phyloP scores from a whole-genome alignment of 345 rosid species.

The Laguncularia racemosa region DNA sequence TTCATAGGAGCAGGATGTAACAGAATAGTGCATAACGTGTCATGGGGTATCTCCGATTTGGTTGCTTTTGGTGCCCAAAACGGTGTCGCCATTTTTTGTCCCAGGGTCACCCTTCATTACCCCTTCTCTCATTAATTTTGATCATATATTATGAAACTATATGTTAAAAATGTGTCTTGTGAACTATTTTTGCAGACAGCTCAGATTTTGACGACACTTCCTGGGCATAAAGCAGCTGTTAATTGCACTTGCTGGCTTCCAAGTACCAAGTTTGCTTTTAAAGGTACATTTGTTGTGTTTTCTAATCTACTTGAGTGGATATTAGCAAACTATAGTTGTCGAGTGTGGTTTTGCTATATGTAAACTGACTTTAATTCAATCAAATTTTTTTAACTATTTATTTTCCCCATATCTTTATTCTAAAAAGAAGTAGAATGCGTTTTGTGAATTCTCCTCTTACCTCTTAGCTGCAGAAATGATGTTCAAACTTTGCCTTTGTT shows the following conservation, averaged over 20 bases:
- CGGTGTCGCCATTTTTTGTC: constrained; percentile 75
- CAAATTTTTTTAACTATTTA: too few relatives aligned
- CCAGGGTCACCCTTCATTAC: constrained; percentile 32
- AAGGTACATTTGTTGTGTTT: constrained; percentile 33
- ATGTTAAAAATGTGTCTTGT: constrained; percentile 2
- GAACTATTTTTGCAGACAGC: constrained; percentile 36
- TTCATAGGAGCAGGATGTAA: constrained; percentile 95
- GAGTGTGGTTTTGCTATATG: not conserved
- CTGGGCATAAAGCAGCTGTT: constrained; percentile 74
- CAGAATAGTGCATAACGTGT: constrained; percentile 76
- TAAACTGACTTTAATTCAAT: too few relatives aligned
- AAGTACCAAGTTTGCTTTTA: constrained; percentile 59
- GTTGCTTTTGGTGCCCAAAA: constrained; percentile 83
- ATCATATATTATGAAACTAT: not conserved
- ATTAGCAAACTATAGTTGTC: not conserved
- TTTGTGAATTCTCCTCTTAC: too few relatives aligned
- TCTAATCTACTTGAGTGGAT: not conserved
- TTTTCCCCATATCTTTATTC: too few relatives aligned
- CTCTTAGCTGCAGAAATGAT: too few relatives aligned
- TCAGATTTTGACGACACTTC: constrained; percentile 79
- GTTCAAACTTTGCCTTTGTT: too few relatives aligned
- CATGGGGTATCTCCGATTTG: constrained; percentile 83
- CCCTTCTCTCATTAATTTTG: not conserved
- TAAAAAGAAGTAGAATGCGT: too few relatives aligned
- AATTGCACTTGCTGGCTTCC: constrained; percentile 95